These are phyloP conservation scores for Geotrichum europaeum DNA, from an alignment of 1,139 yeast genomes.

Conservation along the genomic window DNA sequence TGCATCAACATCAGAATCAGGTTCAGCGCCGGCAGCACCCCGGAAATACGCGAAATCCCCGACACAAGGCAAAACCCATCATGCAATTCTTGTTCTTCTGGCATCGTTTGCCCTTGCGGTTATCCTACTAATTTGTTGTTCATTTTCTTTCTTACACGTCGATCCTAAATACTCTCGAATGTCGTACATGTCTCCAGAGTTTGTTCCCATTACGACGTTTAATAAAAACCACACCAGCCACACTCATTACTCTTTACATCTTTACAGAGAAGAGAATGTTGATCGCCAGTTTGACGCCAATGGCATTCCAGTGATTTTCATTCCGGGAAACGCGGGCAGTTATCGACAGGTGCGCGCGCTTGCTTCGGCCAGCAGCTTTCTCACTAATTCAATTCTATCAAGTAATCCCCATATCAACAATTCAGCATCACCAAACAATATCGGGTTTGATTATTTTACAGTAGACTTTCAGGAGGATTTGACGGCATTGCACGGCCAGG, in stretches of 20 bases:
- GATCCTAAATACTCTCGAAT: conserved; percentile 23
- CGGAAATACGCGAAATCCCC: not conserved
- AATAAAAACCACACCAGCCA: conserved; percentile 57
- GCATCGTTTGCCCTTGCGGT: not conserved
- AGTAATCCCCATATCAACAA: not conserved
- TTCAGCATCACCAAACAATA: conserved; percentile 18
- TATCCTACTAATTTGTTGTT: not conserved
- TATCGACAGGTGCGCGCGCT: conserved; percentile 73
- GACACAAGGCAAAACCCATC: not conserved
- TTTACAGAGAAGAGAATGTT: conserved; percentile 47
- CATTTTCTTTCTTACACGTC: conserved; percentile 10
- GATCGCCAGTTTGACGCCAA: conserved; percentile 38
- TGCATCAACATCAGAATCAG: not conserved
- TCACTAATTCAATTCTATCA: conserved; percentile 24
- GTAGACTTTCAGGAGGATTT: conserved; percentile 95
- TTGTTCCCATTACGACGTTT: conserved; percentile 62
- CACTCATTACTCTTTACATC: conserved; percentile 70
- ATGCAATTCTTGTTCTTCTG: not conserved
- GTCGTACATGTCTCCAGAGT: conserved; percentile 49
- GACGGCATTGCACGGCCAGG: conserved; percentile 93
- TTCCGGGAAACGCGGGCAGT: conserved; percentile 88
- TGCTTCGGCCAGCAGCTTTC: conserved; percentile 62
- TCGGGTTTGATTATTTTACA: conserved; percentile 63
- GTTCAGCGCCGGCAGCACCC: not conserved
- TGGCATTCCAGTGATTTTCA: conserved; percentile 77